A percentile compares a stretch with the other conserved stretches of the same genome.
These are phyloP conservation scores for Penicillium sp. DNA, from an alignment of 2,329 filamentous ascomycete species.

Conservation along the genomic window DNA sequence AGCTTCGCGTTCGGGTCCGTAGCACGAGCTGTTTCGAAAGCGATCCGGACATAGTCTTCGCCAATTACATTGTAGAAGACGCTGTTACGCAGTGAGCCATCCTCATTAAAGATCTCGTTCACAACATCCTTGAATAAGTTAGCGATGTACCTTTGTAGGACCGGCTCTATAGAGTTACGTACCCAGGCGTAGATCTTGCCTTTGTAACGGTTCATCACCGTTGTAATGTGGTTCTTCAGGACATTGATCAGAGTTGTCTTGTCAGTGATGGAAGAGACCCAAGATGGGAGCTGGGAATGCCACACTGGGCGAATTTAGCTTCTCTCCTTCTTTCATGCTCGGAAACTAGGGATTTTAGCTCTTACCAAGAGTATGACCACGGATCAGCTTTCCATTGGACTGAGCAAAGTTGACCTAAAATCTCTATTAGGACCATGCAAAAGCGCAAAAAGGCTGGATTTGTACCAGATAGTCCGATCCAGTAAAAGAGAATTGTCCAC, in stretches of 20 bases:
- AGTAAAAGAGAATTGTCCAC: constrained; percentile 43
- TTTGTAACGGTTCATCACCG: constrained; percentile 39
- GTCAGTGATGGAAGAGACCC: constrained; percentile 43
- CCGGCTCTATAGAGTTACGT: not conserved
- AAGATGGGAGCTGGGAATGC: constrained; percentile 44
- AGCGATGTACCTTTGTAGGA: not conserved
- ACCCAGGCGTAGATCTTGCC: constrained; percentile 44
- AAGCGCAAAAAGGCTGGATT: not conserved
- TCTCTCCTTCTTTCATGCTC: constrained; percentile 34
- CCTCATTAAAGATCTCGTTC: constrained; percentile 51
- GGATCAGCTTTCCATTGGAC: constrained; percentile 51
- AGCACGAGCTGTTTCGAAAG: constrained; percentile 68
- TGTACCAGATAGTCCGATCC: constrained; percentile 54
- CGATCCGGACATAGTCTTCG: constrained; percentile 70
- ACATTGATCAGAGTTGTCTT: constrained; percentile 55
- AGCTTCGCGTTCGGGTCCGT: constrained; percentile 71
- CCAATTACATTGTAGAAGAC: constrained; percentile 72
- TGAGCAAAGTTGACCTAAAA: constrained; percentile 45
- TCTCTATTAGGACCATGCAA: too few species aligned
- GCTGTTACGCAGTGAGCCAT: constrained; percentile 61
- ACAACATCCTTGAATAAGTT: constrained; percentile 30
- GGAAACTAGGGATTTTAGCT: not conserved
- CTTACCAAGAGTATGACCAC: constrained; percentile 64
- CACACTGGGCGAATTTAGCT: constrained; percentile 27
- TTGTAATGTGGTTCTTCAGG: constrained; percentile 51